Percentiles rank a stretch among this genome's conserved stretches.
phyloP scores from a whole-genome alignment of 169 alveolate species.

The Toxoplasma gondii region DNA sequence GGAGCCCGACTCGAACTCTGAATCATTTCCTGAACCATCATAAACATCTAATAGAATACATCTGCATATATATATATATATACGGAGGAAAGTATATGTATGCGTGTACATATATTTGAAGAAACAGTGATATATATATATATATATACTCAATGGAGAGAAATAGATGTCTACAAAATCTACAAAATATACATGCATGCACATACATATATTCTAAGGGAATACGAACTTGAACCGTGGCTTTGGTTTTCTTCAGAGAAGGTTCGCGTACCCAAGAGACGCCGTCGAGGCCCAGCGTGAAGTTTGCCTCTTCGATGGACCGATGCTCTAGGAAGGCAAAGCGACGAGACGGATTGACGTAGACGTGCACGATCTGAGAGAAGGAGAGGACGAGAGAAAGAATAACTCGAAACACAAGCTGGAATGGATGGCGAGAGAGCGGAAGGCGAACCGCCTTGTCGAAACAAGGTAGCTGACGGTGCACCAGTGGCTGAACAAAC shows the following conservation, averaged over 20 bases:
- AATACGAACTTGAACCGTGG: too few relatives aligned
- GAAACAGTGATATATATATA: not conserved
- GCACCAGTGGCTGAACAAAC: too few relatives aligned
- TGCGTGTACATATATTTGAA: constrained; percentile 10
- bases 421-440: not conserved
- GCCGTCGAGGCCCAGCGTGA: constrained; percentile 39
- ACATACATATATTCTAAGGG: too few relatives aligned
- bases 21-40: not conserved
- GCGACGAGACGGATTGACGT: constrained; percentile 27
- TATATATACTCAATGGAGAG: too few relatives aligned
- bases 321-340: constrained; percentile 45
- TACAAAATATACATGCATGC: too few relatives aligned
- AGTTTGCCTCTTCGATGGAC: constrained; percentile 48
- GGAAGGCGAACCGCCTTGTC: not conserved
- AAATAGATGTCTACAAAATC: too few relatives aligned
- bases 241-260: too few relatives aligned
- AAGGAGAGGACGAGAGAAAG: not conserved
- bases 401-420: not conserved
- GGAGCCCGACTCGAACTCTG: too few relatives aligned
- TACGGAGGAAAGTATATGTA: not conserved
- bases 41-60: not conserved
- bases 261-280: not conserved
- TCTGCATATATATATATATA: not conserved
- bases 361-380: constrained; percentile 29
- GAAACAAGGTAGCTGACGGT: too few relatives aligned